phyloP scores from a whole-genome alignment of 2,329 filamentous ascomycete species.

The Dactylellina leptospora region DNA sequence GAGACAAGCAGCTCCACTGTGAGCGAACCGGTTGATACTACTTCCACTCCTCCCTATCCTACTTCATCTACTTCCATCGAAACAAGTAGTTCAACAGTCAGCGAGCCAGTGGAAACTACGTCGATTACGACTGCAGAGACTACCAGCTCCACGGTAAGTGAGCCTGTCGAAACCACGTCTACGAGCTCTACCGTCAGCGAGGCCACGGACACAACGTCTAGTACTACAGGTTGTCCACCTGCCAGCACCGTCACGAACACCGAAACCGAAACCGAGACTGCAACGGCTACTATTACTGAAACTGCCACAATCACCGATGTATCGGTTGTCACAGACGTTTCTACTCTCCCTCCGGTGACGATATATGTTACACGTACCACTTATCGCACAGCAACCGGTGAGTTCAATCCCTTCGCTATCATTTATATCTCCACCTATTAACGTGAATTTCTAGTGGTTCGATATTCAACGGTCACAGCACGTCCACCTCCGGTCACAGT shows the following conservation, averaged over 20 bases:
- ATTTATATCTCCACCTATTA: not conserved
- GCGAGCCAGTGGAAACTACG: constrained; percentile 16
- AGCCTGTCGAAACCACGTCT: constrained; percentile 6
- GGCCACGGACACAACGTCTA: not conserved
- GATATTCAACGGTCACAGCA: constrained; percentile 15
- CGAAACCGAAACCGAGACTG: constrained; percentile 1
- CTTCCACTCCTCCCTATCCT: constrained; percentile 13
- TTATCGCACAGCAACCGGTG: constrained; percentile 31
- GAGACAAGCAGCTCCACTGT: constrained; percentile 18
- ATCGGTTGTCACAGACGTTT: not conserved
- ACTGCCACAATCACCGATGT: not conserved
- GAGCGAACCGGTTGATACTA: constrained; percentile 27
- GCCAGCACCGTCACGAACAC: constrained; percentile 10
- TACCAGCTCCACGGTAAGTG: constrained; percentile 23
- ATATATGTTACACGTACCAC: constrained; percentile 24
- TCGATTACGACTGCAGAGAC: not conserved
- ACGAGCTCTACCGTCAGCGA: constrained; percentile 1
- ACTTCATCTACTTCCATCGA: not conserved
- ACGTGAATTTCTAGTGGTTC: not conserved
- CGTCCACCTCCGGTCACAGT: constrained; percentile 12
- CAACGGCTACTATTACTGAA: constrained; percentile 2
- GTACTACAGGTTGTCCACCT: constrained; percentile 15
- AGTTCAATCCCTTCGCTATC: not conserved
- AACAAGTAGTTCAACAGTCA: constrained; percentile 24
- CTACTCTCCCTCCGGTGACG: constrained; percentile 26